Conservation (phyloP, 129 eudicot species). For the Artemisia annua region DNA sequence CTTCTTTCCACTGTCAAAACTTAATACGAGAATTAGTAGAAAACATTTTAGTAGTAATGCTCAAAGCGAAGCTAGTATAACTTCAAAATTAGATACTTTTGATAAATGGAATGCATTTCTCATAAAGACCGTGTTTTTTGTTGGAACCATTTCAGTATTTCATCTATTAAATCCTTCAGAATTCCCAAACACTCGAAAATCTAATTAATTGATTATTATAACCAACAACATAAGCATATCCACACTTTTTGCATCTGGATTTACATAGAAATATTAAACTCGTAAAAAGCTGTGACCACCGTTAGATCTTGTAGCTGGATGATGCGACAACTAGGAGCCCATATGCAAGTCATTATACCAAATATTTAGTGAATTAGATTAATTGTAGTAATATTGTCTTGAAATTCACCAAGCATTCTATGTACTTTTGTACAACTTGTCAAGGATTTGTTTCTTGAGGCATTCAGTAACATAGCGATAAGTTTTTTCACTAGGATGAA, state of each 20-base stretch:
- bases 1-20: too few species aligned
- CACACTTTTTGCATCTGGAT: neutral
- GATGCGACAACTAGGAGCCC: neutral
- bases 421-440: constrained; percentile 32
- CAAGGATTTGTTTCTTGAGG: constrained; percentile 30
- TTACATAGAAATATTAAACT: neutral
- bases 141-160: neutral
- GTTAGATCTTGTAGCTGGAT: constrained; percentile 1
- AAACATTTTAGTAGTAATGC: too few species aligned
- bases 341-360: neutral
- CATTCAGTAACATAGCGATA: constrained; percentile 38
- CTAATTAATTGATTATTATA: neutral
- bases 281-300: neutral
- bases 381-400: constrained; percentile 1
- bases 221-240: neutral
- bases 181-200: neutral
- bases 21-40: too few species aligned
- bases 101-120: too few species aligned
- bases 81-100: too few species aligned
- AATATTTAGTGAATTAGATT: constrained; percentile 17
- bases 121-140: too few species aligned
- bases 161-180: neutral
- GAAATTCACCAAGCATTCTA: neutral
- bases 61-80: too few species aligned
- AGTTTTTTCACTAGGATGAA: constrained; percentile 61